A percentile compares a stretch with the other conserved stretches of the same genome.
phyloP scores from a whole-genome alignment of 306 rosid species.

The Neltuma alba region DNA sequence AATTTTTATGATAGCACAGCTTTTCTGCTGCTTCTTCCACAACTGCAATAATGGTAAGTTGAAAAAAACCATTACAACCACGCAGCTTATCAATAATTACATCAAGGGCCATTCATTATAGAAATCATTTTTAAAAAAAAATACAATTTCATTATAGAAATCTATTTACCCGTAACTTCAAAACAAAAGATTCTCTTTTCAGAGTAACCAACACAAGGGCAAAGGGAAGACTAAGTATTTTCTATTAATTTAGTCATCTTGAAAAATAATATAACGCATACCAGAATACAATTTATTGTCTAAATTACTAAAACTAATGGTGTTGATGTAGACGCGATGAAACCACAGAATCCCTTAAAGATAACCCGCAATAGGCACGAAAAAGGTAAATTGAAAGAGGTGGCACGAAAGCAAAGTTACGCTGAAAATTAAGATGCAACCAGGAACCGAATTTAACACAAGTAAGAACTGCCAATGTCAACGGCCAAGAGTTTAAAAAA shows the following conservation, averaged over 20 bases:
- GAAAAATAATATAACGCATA: not conserved
- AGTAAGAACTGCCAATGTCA: not conserved
- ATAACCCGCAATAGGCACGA: not conserved
- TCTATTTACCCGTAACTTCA: constrained; percentile 2
- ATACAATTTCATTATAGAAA: too few species aligned
- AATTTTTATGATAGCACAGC: constrained; percentile 22
- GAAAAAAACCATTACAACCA: constrained; percentile 33
- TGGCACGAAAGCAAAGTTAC: not conserved
- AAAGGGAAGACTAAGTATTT: constrained; percentile 6
- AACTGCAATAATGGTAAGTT: constrained; percentile 19
- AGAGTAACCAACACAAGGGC: not conserved
- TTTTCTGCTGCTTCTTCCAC: constrained; percentile 33
- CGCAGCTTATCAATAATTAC: constrained; percentile 32
- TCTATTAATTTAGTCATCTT: not conserved
- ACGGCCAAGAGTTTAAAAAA: not conserved
- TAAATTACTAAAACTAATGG: not conserved
- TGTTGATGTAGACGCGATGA: not conserved
- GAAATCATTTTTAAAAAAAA: too few species aligned
- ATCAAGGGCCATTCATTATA: not conserved
- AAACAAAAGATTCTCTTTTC: constrained; percentile 13
- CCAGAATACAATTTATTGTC: not conserved
- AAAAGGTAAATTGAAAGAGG: not conserved
- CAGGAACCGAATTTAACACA: not conserved
- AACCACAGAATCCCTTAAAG: not conserved
- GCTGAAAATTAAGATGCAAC: not conserved